Base-by-base conservation (phyloP, 2,329 filamentous ascomycete species). In the Cladosporium sp. region DNA sequence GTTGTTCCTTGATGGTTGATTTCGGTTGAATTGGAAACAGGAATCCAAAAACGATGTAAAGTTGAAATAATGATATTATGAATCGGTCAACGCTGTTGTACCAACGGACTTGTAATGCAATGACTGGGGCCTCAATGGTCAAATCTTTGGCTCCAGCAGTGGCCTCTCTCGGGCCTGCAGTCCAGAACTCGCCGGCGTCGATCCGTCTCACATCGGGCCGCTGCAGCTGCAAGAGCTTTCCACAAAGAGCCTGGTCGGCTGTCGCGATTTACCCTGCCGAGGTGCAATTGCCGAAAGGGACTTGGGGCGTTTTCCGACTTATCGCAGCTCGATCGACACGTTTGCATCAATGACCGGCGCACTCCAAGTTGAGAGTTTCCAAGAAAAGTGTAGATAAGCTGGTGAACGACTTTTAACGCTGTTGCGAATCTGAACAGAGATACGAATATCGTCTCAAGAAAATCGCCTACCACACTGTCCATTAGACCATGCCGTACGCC, bases 401-500 rank as follows among this genome's bases (percentile, higher is more conserved):
- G 40, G n/a, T 5, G n/a, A 21, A 46, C 37, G 18, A n/a, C 16
- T 44, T 21, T n/a, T 18, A 18, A 44, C 8, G n/a, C 40, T 23
- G 40, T 5, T 11, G 8, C 4, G 8, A 21, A 46, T 3, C 5
- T 4, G 40, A 6, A 44, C n/a, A 21, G n/a, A 46, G 40, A 46
- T 46, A 21, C 10, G 40, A 23, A 23, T 10, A 44, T 21, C 18
- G 2, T 21, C 18, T 44, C 7, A 44, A 1, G 18, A n/a, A 16
- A 46, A 46, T 46, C 21, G 3, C 8, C 10, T 46, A 46, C 10
- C 10, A 46, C 40, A 21, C 37, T 21, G 11, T 2, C 10, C 8
- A 18, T 21, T 6, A 44, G 5, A 60, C 23, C 21, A 63, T 63
- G 50, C 50, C 61, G 16, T 63, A 55, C 50, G 61, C 61, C 23